Percentiles rank a stretch among this genome's conserved stretches.
phyloP scores from a whole-genome alignment of 805 yeast species.

The Barnettozyma pratensis region DNA sequence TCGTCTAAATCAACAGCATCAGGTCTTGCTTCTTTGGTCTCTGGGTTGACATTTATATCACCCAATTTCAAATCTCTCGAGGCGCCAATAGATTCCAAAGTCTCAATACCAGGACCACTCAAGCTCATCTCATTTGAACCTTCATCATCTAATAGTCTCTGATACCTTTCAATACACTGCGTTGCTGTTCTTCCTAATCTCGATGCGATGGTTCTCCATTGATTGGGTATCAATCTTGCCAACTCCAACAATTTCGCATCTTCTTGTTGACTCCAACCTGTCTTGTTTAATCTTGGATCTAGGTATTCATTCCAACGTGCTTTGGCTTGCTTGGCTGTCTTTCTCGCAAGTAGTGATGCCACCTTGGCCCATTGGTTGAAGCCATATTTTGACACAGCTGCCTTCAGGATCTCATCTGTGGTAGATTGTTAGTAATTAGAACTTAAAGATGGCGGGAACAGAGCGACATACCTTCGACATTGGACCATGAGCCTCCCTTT shows the following conservation, averaged over 20 bases:
- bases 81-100: conserved; percentile 34
- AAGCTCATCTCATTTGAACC: conserved; percentile 32
- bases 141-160: conserved; percentile 52
- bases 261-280: conserved; percentile 69
- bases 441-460: not conserved
- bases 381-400: conserved; percentile 92
- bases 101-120: conserved; percentile 49
- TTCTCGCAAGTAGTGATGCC: conserved; percentile 76
- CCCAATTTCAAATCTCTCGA: conserved; percentile 37
- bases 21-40: conserved; percentile 75
- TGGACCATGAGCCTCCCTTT: conserved; percentile 90
- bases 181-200: conserved; percentile 80
- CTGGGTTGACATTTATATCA: conserved; percentile 66
- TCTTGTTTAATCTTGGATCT: conserved; percentile 61
- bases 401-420: conserved; percentile 75
- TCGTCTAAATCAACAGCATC: conserved; percentile 78
- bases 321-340: conserved; percentile 88
- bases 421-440: conserved; percentile 8
- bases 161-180: conserved; percentile 82
- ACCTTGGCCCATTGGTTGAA: conserved; percentile 93
- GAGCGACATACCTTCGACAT: conserved; percentile 36
- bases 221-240: conserved; percentile 76
- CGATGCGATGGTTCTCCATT: conserved; percentile 90
- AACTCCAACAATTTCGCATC: conserved; percentile 66
- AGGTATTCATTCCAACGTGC: conserved; percentile 90